Conservation (phyloP, 768 basidiomycete genomes). For the Lyophyllum atratum region DNA sequence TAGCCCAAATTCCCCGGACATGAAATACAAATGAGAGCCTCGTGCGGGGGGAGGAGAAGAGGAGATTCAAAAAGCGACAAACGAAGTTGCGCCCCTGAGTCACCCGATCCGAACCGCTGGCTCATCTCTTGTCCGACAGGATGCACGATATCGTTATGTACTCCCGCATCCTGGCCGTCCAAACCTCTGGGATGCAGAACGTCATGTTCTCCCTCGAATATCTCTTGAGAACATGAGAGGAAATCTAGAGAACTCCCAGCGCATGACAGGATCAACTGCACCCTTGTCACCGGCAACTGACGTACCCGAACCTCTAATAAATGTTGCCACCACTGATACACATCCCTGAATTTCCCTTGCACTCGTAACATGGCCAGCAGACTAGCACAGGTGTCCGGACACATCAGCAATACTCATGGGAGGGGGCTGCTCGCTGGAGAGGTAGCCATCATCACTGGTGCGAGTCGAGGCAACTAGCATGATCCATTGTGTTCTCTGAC, state of each 20-base stretch:
- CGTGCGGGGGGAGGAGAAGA: not conserved
- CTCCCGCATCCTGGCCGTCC: not conserved
- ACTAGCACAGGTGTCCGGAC: slow-evolving; percentile 71
- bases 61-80: not conserved
- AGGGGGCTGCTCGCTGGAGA: slow-evolving; percentile 72
- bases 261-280: not conserved
- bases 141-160: too few relatives aligned
- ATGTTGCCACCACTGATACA: not conserved
- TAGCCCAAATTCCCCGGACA: not conserved
- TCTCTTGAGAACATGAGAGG: not conserved
- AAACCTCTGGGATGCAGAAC: not conserved
- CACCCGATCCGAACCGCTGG: too few relatives aligned
- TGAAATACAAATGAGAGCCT: not conserved
- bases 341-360: not conserved
- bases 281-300: slow-evolving; percentile 6
- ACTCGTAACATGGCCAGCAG: slow-evolving; percentile 47
- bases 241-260: not conserved
- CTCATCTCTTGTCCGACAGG: too few relatives aligned
- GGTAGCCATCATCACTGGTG: slow-evolving; percentile 86
- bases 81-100: not conserved
- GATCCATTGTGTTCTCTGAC: not conserved
- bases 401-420: slow-evolving; percentile 55
- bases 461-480: slow-evolving; percentile 20
- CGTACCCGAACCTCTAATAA: slow-evolving; percentile 12
- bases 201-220: not conserved